Base-by-base conservation (phyloP, 2,329 filamentous ascomycete species). In the Saccharata proteae region DNA sequence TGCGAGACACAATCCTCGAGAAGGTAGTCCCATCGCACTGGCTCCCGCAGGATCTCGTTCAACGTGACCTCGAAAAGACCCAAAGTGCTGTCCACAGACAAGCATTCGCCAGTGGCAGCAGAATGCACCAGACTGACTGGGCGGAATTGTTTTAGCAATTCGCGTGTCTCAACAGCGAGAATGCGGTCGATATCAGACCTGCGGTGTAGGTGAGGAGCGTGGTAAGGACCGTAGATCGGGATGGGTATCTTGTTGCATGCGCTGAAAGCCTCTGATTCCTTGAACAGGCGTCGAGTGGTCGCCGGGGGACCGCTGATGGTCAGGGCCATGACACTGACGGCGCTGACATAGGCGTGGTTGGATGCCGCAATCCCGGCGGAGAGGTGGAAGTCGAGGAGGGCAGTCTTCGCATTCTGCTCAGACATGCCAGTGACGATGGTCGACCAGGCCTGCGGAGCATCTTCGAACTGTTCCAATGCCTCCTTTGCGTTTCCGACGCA, bases 391-490 rank as follows among this genome's bases (percentile, higher is more conserved):
- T 63, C 58, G 25, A 53, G 55, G 7, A 80, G 58, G 10, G 63
- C 59, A 24, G 54, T 55, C 43, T 59, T 63, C 4, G 68, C 68
- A 13, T 65, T 58, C 20, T 61, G 50, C 40, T 74, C 67, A 25
- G 58, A 63, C 25, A 67, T 57, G 26, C 64, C 67, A n/a, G 73
- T 62, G 32, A 80, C 63, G 39, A 80, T 70, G 35, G 70, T 73
- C 6, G 76, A 77, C 77, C 77, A 82, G 45, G 69, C 69, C 40
- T 74, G 65, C 11, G 70, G 69, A 9, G 68, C 62, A 34, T 71
- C 46, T 5, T 60, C 55, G 20, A 61, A 55, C 30, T 74, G 69
- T 40, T 74, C 64, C 15, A 69, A 55, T 8, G 56, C 57, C 30
- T 54, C 47, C 38, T 57, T 63, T 28, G 52, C 54, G 10, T 43